These are phyloP conservation scores for Naganishia sp. DNA, from an alignment of 1,284 basidiomycete genomes.

Conservation along the genomic window DNA sequence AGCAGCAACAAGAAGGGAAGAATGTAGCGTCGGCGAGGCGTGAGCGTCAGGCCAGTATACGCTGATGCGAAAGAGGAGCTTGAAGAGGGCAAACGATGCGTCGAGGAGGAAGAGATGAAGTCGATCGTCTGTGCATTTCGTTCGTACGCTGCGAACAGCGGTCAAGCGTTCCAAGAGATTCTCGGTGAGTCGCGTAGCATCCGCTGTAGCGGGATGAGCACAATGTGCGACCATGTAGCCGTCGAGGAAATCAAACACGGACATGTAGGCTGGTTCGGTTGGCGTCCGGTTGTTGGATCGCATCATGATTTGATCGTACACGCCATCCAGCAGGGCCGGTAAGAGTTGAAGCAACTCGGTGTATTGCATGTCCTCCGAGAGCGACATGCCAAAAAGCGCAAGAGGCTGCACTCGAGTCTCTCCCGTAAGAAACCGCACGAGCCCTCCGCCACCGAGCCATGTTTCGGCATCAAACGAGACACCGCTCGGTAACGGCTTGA, in stretches of 20 bases:
- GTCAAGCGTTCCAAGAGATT: conserved; percentile 2
- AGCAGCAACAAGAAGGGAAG: neutral
- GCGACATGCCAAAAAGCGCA: conserved; percentile 11
- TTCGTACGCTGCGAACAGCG: neutral
- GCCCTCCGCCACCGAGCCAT: conserved; percentile 11
- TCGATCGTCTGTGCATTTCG: conserved; percentile 1
- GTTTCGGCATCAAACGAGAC: conserved; percentile 39
- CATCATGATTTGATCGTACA: conserved; percentile 14
- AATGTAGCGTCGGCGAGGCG: conserved; percentile 5
- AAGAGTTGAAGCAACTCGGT: conserved; percentile 12
- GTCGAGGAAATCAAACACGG: conserved; percentile 4
- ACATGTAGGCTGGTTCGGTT: conserved; percentile 9
- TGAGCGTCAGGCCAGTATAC: conserved; percentile 10
- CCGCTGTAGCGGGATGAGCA: neutral
- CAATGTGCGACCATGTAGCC: conserved; percentile 3
- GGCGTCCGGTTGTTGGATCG: conserved; percentile 7
- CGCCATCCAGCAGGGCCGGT: conserved; percentile 5
- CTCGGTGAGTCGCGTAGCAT: conserved; percentile 4
- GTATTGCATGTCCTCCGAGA: conserved; percentile 12
- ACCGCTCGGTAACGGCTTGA: conserved; percentile 50
- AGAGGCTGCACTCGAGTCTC: neutral
- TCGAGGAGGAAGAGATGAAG: conserved; percentile 9
- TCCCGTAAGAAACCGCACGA: neutral
- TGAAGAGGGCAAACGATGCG: conserved; percentile 4
- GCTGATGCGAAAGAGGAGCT: conserved; percentile 12